Percentiles rank a stretch among this genome's conserved stretches.
Conservation (phyloP, 345 rosid species). For the Luvunga scandens region DNA sequence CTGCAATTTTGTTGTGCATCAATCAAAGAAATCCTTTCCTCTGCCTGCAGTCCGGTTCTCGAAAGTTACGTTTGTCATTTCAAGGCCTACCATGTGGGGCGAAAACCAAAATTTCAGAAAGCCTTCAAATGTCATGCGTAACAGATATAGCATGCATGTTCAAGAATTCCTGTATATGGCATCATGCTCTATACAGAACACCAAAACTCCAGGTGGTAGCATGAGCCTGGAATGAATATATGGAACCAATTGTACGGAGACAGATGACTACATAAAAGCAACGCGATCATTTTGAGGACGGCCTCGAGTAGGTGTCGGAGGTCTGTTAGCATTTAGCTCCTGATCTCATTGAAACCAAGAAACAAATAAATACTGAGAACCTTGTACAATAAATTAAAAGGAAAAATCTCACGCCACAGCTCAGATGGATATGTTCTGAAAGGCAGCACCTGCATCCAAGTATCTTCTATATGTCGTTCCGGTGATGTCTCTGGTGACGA, state of each 20-base stretch:
- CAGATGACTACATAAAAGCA: conserved; percentile 70
- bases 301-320: conserved; percentile 95
- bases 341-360: conserved; percentile 25
- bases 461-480: conserved; percentile 83
- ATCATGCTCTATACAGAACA: conserved; percentile 46
- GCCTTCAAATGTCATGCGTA: conserved; percentile 33
- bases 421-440: neutral
- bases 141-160: conserved; percentile 26
- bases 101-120: conserved; percentile 24
- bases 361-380: neutral
- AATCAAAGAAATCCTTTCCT: conserved; percentile 22
- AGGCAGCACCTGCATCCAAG: conserved; percentile 94
- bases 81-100: conserved; percentile 25
- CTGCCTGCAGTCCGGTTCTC: conserved; percentile 33
- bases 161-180: conserved; percentile 32
- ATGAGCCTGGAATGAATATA: conserved; percentile 32
- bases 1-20: conserved; percentile 22
- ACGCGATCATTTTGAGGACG: conserved; percentile 92
- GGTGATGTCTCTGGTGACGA: conserved; percentile 83
- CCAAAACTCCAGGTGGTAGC: conserved; percentile 40
- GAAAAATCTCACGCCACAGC: neutral
- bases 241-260: conserved; percentile 14
- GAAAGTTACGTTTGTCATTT: conserved; percentile 29
- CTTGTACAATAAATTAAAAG: neutral
- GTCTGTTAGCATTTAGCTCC: conserved; percentile 96